A percentile compares a stretch with the other conserved stretches of the same genome.
Conservation (phyloP, 2,329 filamentous ascomycete genomes). For the Talaromyces sp. region DNA sequence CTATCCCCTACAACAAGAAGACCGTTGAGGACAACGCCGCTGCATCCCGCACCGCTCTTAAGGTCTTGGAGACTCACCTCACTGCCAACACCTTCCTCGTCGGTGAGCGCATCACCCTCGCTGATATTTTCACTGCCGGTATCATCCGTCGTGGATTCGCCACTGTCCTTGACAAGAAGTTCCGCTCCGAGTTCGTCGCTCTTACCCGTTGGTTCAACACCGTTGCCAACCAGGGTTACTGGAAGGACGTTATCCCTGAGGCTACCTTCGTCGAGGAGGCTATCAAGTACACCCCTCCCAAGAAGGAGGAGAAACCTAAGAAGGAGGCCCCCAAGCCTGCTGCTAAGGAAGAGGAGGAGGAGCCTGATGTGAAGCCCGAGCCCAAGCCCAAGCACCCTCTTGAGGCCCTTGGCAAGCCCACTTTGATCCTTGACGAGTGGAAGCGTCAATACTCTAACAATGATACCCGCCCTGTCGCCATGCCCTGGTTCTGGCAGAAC, state of each 20-base stretch:
- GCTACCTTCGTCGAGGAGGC: conserved; percentile 79
- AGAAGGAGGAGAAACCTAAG: conserved; percentile 67
- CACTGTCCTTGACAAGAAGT: conserved; percentile 90
- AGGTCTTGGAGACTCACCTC: conserved; percentile 81
- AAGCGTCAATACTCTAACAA: conserved; percentile 99
- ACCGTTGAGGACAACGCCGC: conserved; percentile 76
- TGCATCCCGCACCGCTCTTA: conserved; percentile 65
- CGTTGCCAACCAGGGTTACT: conserved; percentile 88
- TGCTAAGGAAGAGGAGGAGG: conserved; percentile 52
- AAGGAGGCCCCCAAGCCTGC: conserved; percentile 56
- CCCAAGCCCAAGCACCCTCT: conserved; percentile 97
- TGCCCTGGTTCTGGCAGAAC: conserved; percentile 99
- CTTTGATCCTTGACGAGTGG: conserved; percentile 89
- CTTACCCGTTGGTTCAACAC: conserved; percentile 93
- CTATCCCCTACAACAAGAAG: conserved; percentile 96
- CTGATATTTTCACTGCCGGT: conserved; percentile 81
- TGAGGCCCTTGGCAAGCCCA: conserved; percentile 75
- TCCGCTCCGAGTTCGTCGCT: conserved; percentile 79
- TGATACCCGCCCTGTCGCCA: conserved; percentile 74
- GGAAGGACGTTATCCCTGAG: conserved; percentile 73
- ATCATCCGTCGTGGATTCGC: conserved; percentile 86
- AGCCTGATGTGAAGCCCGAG: conserved; percentile 57
- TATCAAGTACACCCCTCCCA: conserved; percentile 71
- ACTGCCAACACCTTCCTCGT: conserved; percentile 94
- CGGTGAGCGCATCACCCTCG: conserved; percentile 94